Percentiles rank a stretch among this genome's conserved stretches.
These are phyloP conservation scores for Proliferodiscus dingleyae DNA, from an alignment of 2,329 filamentous ascomycete genomes.

Conservation along the genomic window DNA sequence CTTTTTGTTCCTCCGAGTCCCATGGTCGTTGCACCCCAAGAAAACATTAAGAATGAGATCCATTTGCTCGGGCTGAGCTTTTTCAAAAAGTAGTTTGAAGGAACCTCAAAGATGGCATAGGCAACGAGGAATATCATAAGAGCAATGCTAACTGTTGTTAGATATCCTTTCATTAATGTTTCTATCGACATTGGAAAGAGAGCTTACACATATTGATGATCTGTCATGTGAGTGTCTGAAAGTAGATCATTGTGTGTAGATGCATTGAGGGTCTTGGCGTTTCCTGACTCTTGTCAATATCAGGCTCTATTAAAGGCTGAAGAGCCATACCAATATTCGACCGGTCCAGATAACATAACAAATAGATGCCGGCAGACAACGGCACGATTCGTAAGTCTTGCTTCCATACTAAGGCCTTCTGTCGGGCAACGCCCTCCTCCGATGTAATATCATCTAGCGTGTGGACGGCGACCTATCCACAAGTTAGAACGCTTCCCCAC, in stretches of 20 bases:
- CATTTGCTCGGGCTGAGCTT: conserved; percentile 42
- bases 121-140: conserved; percentile 44
- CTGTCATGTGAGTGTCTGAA: conserved; percentile 55
- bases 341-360: conserved; percentile 63
- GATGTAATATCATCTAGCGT: background rate
- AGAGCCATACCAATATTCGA: conserved; percentile 54
- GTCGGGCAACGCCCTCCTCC: conserved; percentile 14
- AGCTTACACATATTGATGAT: conserved; percentile 52
- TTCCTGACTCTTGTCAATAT: conserved; percentile 32
- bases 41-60: conserved; percentile 46
- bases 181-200: background rate
- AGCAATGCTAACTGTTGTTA: conserved; percentile 35
- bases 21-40: conserved; percentile 44
- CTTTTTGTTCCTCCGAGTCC: conserved; percentile 41
- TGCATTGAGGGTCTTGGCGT: conserved; percentile 61
- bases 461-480: background rate
- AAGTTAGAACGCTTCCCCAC: too few species aligned
- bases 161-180: background rate
- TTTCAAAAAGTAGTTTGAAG: conserved; percentile 46
- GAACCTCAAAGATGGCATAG: conserved; percentile 45
- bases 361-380: conserved; percentile 58
- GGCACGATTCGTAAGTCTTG: conserved; percentile 62
- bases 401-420: conserved; percentile 45
- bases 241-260: conserved; percentile 58
- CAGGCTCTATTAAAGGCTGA: background rate